Percentiles rank a stretch among this genome's conserved stretches.
phyloP scores from a whole-genome alignment of 495 filamentous ascomycete species.

The Neurospora sp. region DNA sequence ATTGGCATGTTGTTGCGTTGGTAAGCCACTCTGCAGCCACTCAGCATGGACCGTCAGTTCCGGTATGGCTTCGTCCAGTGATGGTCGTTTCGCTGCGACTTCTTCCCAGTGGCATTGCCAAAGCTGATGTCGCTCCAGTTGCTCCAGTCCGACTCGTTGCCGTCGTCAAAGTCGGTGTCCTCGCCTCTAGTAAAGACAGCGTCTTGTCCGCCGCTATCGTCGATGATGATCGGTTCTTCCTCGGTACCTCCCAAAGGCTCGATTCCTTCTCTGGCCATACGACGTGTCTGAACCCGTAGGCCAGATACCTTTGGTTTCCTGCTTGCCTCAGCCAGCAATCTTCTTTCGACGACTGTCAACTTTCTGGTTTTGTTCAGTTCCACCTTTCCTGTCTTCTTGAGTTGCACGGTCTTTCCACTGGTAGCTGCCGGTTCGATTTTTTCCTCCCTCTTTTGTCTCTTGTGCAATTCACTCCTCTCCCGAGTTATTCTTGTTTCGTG shows the following conservation, averaged over 20 bases:
- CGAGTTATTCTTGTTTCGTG: background rate
- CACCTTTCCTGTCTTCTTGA: background rate
- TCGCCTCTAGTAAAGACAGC: constrained; percentile 3
- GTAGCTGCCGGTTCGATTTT: background rate
- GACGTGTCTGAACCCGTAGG: background rate
- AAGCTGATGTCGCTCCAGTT: background rate
- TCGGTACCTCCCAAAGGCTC: background rate
- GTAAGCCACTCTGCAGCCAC: background rate
- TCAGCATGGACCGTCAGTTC: background rate
- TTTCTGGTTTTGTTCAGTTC: background rate
- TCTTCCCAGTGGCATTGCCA: background rate
- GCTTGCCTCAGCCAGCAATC: background rate
- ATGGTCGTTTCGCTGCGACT: background rate
- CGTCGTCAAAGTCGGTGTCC: constrained; percentile 2
- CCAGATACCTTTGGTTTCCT: background rate
- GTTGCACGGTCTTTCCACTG: background rate
- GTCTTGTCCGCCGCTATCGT: background rate
- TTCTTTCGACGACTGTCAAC: too few relatives aligned
- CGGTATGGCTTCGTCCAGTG: background rate
- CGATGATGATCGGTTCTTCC: constrained; percentile 2
- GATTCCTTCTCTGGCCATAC: background rate
- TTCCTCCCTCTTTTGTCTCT: background rate
- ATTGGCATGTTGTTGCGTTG: background rate
- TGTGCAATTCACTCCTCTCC: background rate
- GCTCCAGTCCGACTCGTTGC: constrained; percentile 6